phyloP scores from a whole-genome alignment of 2,329 filamentous ascomycete species.

The Biscogniauxia sp. region DNA sequence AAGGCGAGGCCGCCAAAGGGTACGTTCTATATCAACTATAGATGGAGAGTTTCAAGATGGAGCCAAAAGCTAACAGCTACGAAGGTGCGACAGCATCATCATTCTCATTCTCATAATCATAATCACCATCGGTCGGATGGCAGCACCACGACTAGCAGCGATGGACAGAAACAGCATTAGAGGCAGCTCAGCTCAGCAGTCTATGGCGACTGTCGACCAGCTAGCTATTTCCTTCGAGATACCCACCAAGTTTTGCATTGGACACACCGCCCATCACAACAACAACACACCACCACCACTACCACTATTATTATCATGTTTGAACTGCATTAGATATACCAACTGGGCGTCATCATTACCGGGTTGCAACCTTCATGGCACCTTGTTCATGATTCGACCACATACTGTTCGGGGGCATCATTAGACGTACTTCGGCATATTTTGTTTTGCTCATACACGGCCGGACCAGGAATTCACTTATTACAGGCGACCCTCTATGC shows the following conservation, averaged over 20 bases:
- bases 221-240: background rate
- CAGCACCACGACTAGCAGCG: background rate
- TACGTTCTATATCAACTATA: conserved; percentile 20
- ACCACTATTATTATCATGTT: background rate
- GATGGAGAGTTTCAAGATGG: background rate
- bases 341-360: background rate
- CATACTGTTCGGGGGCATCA: background rate
- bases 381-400: background rate
- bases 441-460: background rate
- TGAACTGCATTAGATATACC: background rate
- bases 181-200: background rate
- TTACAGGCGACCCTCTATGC: background rate
- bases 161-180: background rate
- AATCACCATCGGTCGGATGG: conserved; percentile 11
- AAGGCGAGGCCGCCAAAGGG: conserved; percentile 38
- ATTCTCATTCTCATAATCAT: conserved; percentile 18
- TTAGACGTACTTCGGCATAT: background rate
- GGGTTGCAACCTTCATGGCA: background rate
- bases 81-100: conserved; percentile 25
- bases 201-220: conserved; percentile 6
- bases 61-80: conserved; percentile 8
- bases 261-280: no score
- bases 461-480: background rate
- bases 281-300: no score
- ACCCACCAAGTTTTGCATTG: background rate